Evolutionary conservation across 352 stramenopile species (phyloP).

Genomic region (Thraustotheca clavata): DNA sequence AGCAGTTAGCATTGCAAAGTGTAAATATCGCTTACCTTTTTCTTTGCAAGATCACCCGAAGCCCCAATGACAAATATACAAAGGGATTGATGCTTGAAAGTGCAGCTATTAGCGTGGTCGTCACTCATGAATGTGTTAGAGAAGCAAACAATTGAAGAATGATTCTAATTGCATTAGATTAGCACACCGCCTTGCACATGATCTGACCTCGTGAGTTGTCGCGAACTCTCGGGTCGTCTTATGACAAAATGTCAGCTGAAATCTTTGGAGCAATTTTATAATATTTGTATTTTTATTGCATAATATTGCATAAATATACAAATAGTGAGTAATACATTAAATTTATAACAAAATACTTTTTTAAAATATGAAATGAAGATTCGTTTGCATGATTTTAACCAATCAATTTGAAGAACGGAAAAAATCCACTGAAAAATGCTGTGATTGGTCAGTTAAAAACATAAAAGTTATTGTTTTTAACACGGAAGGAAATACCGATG

Average conservation of each 20-base stretch:
- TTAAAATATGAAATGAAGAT: no score
- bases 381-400: background rate
- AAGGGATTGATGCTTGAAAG: conserved; percentile 59
- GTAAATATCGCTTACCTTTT: conserved; percentile 36
- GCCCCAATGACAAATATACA: conserved; percentile 83
- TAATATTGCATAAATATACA: no score
- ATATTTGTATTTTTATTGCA: no score
- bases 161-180: background rate
- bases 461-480: no score
- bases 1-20: background rate
- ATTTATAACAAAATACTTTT: no score
- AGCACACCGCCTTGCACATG: no score
- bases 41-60: conserved; percentile 84
- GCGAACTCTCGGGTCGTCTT: no score
- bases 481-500: no score
- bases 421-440: background rate
- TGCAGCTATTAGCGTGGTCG: conserved; percentile 27
- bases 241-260: no score
- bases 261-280: no score
- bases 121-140: background rate
- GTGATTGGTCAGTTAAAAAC: background rate
- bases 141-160: background rate
- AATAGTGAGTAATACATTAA: no score
- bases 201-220: no score
- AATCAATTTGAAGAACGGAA: background rate